Evolutionary conservation across 257 asterid species (phyloP).

Genomic region (Salvia splendens): DNA sequence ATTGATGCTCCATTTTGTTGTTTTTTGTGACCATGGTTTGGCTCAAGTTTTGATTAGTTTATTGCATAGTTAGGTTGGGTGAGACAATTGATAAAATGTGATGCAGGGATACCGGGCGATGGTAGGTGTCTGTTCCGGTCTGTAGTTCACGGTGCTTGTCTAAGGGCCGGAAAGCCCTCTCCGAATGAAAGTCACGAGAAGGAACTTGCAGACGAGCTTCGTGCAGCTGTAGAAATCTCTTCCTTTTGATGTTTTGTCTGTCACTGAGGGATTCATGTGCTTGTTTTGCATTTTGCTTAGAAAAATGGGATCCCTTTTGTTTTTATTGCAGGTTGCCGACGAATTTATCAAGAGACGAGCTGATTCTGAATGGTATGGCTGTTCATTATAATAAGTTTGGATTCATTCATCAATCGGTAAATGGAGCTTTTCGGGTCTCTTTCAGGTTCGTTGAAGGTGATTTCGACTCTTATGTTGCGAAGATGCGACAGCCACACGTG

Average conservation of each 20-base stretch:
- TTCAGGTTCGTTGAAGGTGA: conserved; percentile 79
- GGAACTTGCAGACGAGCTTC: conserved; percentile 76
- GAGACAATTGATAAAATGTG: conserved; percentile 19
- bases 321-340: conserved; percentile 59
- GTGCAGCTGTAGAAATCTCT: conserved; percentile 48
- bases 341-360: conserved; percentile 71
- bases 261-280: conserved; percentile 11
- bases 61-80: conserved; percentile 11
- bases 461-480: conserved; percentile 62
- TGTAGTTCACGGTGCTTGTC: conserved; percentile 66
- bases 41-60: background rate
- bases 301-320: conserved; percentile 6
- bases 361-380: conserved; percentile 62
- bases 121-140: conserved; percentile 84
- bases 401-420: background rate
- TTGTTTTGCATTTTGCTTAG: conserved; percentile 17
- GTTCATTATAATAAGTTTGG: too few species aligned
- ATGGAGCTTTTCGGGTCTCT: background rate
- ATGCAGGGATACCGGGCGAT: conserved; percentile 70
- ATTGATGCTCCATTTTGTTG: conserved; percentile 15
- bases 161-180: conserved; percentile 60
- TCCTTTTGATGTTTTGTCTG: conserved; percentile 4
- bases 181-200: conserved; percentile 57
- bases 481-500: conserved; percentile 63
- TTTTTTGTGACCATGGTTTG: background rate